These are phyloP conservation scores for Pythium apleroticum DNA, from an alignment of 352 stramenopile species.

Conservation along the genomic window DNA sequence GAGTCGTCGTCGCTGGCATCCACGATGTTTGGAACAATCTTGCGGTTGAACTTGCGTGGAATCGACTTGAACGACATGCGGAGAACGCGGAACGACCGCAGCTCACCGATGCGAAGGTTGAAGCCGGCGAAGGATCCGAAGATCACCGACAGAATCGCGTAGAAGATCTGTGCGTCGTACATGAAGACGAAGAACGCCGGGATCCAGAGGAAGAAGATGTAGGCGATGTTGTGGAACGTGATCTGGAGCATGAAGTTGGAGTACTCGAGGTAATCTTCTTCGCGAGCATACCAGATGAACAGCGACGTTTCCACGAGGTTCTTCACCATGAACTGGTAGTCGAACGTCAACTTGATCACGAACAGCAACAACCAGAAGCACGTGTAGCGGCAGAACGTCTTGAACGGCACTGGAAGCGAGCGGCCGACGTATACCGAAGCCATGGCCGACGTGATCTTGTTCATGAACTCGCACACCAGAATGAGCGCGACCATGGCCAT, in stretches of 20 bases:
- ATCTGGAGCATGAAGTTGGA: conserved; percentile 83
- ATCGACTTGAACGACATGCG: conserved; percentile 85
- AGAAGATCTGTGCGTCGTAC: conserved; percentile 87
- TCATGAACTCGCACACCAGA: conserved; percentile 67
- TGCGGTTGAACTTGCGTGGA: conserved; percentile 84
- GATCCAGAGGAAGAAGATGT: conserved; percentile 84
- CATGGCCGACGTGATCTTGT: conserved; percentile 74
- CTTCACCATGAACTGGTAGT: conserved; percentile 86
- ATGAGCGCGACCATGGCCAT: conserved; percentile 42
- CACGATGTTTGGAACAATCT: conserved; percentile 84
- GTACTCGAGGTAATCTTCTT: conserved; percentile 70
- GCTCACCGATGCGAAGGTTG: conserved; percentile 78
- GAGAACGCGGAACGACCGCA: conserved; percentile 83
- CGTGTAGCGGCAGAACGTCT: conserved; percentile 66
- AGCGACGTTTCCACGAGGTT: conserved; percentile 74
- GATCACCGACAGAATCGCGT: conserved; percentile 68
- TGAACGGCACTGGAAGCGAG: conserved; percentile 65
- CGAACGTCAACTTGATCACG: conserved; percentile 68
- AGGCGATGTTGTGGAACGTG: conserved; percentile 81
- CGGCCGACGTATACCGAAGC: conserved; percentile 73
- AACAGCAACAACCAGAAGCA: conserved; percentile 83
- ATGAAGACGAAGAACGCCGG: conserved; percentile 82
- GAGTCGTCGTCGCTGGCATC: conserved; percentile 47
- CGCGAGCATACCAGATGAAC: conserved; percentile 81
- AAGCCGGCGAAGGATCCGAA: conserved; percentile 81